These are phyloP conservation scores for Sugiyamaella japonica DNA, from an alignment of 1,139 yeast species.

Conservation along the genomic window DNA sequence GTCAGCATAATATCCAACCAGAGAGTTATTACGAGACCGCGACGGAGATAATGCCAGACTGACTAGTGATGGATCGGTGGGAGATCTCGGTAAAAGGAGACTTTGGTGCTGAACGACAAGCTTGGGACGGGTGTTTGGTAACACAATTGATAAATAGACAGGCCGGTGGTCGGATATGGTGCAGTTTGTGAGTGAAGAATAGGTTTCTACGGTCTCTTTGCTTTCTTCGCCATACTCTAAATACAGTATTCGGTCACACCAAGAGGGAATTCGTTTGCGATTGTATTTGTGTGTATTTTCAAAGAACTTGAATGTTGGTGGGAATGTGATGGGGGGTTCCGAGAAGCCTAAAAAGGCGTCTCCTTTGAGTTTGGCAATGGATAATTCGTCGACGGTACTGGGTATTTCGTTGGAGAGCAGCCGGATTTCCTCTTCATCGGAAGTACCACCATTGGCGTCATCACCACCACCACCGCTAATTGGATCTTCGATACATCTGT, in stretches of 20 bases:
- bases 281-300: constrained; percentile 50
- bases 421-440: constrained; percentile 8
- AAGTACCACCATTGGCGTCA: not conserved
- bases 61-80: not conserved
- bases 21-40: constrained; percentile 14
- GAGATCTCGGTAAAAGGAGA: not conserved
- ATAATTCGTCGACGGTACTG: constrained; percentile 57
- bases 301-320: constrained; percentile 74
- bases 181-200: constrained; percentile 50
- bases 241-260: constrained; percentile 84
- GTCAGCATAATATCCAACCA: constrained; percentile 27
- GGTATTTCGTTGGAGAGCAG: not conserved
- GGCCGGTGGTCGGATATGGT: constrained; percentile 48
- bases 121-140: constrained; percentile 24
- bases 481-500: constrained; percentile 50
- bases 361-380: constrained; percentile 46
- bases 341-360: constrained; percentile 59
- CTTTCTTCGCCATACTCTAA: constrained; percentile 46
- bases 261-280: constrained; percentile 67
- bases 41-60: constrained; percentile 11
- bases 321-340: constrained; percentile 62
- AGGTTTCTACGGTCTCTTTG: constrained; percentile 33
- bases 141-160: constrained; percentile 43
- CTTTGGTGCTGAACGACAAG: not conserved
- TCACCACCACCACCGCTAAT: not conserved